These are phyloP conservation scores for Ajuga chamaepitys DNA, from an alignment of 257 asterid genomes.

Conservation along the genomic window DNA sequence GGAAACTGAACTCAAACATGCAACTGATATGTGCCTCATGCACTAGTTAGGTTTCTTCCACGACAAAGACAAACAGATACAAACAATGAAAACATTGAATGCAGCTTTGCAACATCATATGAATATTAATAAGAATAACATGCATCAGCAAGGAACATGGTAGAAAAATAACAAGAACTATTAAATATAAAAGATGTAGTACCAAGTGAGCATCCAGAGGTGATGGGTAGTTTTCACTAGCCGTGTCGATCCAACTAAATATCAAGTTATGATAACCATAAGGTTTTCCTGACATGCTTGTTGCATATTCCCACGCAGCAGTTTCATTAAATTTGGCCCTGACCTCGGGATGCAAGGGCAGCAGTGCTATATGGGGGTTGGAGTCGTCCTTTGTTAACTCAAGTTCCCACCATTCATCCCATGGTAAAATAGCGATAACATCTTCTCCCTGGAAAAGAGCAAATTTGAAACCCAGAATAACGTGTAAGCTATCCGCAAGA, in stretches of 20 bases:
- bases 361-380: constrained; percentile 82
- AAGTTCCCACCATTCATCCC: constrained; percentile 95
- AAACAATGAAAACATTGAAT: background rate
- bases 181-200: constrained; percentile 11
- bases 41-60: background rate
- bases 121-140: background rate
- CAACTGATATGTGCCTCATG: background rate
- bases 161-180: background rate
- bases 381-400: constrained; percentile 75
- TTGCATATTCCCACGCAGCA: constrained; percentile 94
- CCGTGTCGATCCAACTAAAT: constrained; percentile 94
- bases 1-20: background rate
- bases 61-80: background rate
- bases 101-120: background rate
- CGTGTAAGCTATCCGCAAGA: background rate
- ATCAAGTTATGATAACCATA: constrained; percentile 92
- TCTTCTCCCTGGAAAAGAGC: constrained; percentile 59
- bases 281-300: constrained; percentile 68
- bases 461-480: background rate
- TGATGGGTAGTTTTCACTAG: constrained; percentile 63
- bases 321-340: constrained; percentile 72
- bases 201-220: constrained; percentile 94
- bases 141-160: background rate
- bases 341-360: constrained; percentile 73
- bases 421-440: constrained; percentile 66